Evolutionary conservation across 257 asterid genomes (phyloP), one percentile per base, ranked within the genome.

Genomic region (Linaria vulgaris): DNA sequence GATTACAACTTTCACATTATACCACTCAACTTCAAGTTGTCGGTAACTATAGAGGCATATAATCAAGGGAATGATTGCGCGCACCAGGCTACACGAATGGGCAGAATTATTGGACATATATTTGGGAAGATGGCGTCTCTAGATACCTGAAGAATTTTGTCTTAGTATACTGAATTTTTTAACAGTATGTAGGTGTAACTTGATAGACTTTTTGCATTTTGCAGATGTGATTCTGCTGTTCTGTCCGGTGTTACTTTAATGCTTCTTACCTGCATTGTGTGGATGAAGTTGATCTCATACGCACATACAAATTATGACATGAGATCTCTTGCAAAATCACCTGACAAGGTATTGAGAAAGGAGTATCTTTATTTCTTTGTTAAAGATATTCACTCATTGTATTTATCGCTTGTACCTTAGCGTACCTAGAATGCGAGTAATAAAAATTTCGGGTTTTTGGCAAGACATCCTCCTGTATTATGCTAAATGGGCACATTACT

Each of bases 151-250:
- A 63, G 56, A 25, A 41, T 9, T 44, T 69, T 2, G 43, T 20
- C 41, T 69, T 3, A 48, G 24, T 48, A 44, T 27, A 22, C 45
- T 22, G 64, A 3, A 68, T 64, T 60, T 39, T 30, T 46, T 59
- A 45, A 27, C 47, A 17, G 30, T 23, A 44, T 56, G 59, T 10
- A 22, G 12, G 64, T 48, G 47, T 52, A 63, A 57, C 74, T 12
- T 69, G 61, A 75, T 59, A 15, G 59, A 37, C 43, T 27, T 64
- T 62, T 38, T 56, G 58, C 74, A 70, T 69, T 80, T 70, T 61
- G 45, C 96, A 94, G 99, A 85, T 82, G 86, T 64, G 97, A 90
- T 76, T 84, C 97, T 77, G 97, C 97, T 49, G 96, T 94, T 60
- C 87, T 81, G 43, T 85, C 95, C 2, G 97, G 99, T 38, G 95